Evolutionary conservation across 768 basidiomycete species (phyloP).

Genomic region (Russula virescens): DNA sequence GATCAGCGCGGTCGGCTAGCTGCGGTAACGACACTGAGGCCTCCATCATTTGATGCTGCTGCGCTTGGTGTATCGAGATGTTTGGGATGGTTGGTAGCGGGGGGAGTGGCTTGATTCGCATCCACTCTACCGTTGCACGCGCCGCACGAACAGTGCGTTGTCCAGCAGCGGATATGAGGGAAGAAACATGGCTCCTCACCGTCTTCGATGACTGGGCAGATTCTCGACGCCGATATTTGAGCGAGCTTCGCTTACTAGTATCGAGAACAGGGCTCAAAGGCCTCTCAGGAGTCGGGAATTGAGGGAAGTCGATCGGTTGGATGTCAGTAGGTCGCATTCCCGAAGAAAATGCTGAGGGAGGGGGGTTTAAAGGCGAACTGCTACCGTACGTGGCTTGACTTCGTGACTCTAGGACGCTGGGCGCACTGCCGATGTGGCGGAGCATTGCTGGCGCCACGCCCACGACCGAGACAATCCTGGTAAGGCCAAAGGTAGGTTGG

Average conservation of each 20-base stretch:
- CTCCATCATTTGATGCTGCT: slow-evolving; percentile 41
- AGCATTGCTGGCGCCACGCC: slow-evolving; percentile 34
- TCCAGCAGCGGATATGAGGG: slow-evolving; percentile 40
- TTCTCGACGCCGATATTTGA: slow-evolving; percentile 27
- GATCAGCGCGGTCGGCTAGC: slow-evolving; percentile 45
- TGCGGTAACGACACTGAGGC: slow-evolving; percentile 46
- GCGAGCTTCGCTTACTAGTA: not conserved
- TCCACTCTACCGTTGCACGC: slow-evolving; percentile 31
- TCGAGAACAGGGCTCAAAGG: not conserved
- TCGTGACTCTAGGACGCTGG: not conserved
- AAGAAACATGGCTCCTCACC: slow-evolving; percentile 42
- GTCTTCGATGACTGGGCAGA: slow-evolving; percentile 40
- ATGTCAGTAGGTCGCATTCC: not conserved
- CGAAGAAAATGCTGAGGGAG: slow-evolving; percentile 2
- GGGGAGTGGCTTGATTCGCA: slow-evolving; percentile 50
- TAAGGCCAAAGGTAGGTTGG: slow-evolving; percentile 20
- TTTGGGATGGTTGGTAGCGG: slow-evolving; percentile 51
- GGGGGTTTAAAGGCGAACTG: slow-evolving; percentile 10
- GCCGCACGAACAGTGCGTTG: slow-evolving; percentile 16
- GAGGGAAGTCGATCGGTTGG: not conserved
- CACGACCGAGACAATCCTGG: slow-evolving; percentile 29
- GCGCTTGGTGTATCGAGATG: slow-evolving; percentile 39
- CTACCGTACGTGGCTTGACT: slow-evolving; percentile 13
- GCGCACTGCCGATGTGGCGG: slow-evolving; percentile 24
- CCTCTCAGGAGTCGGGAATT: slow-evolving; percentile 1